Base-by-base conservation (phyloP, 108 stramenopile species). In the Cyclostephanos tholiformis region DNA sequence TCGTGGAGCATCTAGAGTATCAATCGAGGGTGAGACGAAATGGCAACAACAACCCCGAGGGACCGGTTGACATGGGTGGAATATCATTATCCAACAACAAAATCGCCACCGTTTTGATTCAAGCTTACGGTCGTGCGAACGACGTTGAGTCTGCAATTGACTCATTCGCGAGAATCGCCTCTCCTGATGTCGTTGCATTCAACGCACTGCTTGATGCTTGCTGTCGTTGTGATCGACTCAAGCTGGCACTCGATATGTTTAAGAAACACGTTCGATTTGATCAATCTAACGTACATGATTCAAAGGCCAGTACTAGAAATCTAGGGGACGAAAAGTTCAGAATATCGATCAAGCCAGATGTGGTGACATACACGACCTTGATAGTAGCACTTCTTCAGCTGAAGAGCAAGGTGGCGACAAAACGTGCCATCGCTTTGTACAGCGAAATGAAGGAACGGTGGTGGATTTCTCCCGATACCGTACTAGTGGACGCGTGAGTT, bases 121-220 rank as follows among this genome's bases (percentile, higher is more conserved):
- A 79, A 59, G 77, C 87, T 0, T 91, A 76, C 44, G 86, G 85
- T 13, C 72, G 77, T 12, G 84, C 72, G 17, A 57, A 79, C 25
- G 86, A 88, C 61, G 55, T 90, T 4, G 72, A 79, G 10, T 86
- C 84, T 41, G 88, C 90, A 5, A 41, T 87, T 7, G 64, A 80
- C 2, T 46, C 82, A 2, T 91, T 89, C 80, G 52, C 63, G 25
- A 25, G 67, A 53, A 85, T 93, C 29, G 5, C 53, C 4, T 39
- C 63, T 14, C 89, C 89, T n/a, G 93, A 94, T 58, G 71, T 87
- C 22, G 69, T 90, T 11, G 90, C 93, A 29, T 53, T 94, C 30
- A 94, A 94, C 72, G 88, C 90, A 6, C 80, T 89, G 0, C 77
- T 94, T 32, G 87, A 87, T 79, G 88, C 86, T 26, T 86, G 84